Conservation (phyloP, 169 alveolate genomes). For the Eimeria mitis region DNA sequence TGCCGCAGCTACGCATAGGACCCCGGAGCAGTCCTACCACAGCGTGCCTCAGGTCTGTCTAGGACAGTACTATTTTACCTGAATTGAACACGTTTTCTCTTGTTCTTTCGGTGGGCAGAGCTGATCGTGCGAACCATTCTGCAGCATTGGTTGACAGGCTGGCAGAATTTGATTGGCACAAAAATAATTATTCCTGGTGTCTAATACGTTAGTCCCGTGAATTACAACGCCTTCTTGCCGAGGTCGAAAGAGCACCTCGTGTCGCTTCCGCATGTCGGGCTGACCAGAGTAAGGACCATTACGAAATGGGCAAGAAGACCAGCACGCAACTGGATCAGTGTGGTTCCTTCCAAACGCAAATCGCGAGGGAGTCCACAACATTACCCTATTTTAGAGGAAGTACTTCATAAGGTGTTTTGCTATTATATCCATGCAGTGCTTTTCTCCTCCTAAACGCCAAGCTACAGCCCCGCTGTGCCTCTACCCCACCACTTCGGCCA, state of each 20-base stretch:
- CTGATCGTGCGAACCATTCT: not conserved
- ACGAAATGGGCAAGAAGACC: not conserved
- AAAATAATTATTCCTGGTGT: not conserved
- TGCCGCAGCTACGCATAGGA: too few relatives aligned
- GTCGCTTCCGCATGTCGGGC: not conserved
- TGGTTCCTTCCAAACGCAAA: not conserved
- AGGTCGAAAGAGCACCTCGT: not conserved
- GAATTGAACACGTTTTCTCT: not conserved
- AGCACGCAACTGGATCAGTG: not conserved
- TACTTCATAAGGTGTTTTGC: not conserved
- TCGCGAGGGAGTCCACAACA: not conserved
- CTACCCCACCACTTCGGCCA: not conserved
- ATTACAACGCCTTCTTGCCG: not conserved
- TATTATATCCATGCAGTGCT: not conserved
- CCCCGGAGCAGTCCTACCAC: not conserved
- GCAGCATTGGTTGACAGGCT: not conserved
- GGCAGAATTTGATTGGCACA: not conserved
- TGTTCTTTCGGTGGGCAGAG: too few relatives aligned
- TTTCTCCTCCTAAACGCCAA: not conserved
- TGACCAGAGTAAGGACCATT: not conserved
- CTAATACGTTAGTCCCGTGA: not conserved
- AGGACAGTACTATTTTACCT: not conserved
- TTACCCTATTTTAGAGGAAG: not conserved
- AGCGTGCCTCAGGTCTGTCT: not conserved
- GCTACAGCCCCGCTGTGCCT: constrained; percentile 50